A percentile compares a stretch with the other conserved stretches of the same genome.
Conservation (phyloP, 345 rosid species). For the Passiflora organensis region DNA sequence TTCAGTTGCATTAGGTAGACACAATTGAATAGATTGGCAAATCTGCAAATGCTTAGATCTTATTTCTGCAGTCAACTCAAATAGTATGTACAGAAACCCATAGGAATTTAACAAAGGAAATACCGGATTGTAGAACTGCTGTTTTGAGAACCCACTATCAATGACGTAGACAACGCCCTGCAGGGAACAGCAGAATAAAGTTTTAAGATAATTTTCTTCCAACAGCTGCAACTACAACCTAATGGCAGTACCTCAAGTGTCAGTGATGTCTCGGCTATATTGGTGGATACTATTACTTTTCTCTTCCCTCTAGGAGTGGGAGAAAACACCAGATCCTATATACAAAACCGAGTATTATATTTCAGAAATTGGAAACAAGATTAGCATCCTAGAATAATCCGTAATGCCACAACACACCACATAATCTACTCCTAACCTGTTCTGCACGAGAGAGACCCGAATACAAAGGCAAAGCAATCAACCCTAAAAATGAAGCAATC, state of each 20-base stretch:
- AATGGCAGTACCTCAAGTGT: conserved; percentile 68
- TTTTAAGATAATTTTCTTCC: conserved; percentile 9
- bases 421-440: conserved; percentile 47
- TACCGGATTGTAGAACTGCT: conserved; percentile 93
- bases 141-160: conserved; percentile 96
- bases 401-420: neutral
- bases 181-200: conserved; percentile 20
- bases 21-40: too few relatives aligned
- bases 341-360: conserved; percentile 16
- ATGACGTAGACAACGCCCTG: conserved; percentile 95
- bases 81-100: too few relatives aligned
- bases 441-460: conserved; percentile 87
- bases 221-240: neutral
- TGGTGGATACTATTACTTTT: conserved; percentile 87
- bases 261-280: conserved; percentile 91
- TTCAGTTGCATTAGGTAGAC: too few relatives aligned
- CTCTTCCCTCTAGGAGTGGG: conserved; percentile 90
- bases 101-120: neutral
- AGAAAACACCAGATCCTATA: conserved; percentile 74
- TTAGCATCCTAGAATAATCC: conserved; percentile 6
- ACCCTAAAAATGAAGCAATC: conserved; percentile 47
- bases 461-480: conserved; percentile 68
- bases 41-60: too few relatives aligned
- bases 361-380: conserved; percentile 10
- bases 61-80: too few relatives aligned